Evolutionary conservation across 176 grass and related monocot species (phyloP).

Genomic region (Avena sativa): DNA sequence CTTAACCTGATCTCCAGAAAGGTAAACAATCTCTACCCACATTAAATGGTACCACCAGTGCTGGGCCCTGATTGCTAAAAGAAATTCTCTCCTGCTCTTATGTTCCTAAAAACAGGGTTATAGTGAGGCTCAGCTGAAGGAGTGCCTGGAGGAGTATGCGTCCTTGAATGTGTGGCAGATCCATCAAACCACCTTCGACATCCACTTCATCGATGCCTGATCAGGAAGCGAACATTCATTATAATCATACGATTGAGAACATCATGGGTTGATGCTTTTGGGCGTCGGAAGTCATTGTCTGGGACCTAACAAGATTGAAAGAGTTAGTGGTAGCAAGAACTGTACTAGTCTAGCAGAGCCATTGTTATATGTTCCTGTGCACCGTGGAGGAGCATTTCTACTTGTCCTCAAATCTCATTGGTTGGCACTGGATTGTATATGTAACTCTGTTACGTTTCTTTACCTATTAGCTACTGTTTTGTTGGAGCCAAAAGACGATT

Average conservation of each 20-base stretch:
- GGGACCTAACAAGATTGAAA: slow-evolving; percentile 36
- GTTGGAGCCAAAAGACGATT: background rate
- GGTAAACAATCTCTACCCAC: slow-evolving; percentile 48
- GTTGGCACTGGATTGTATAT: slow-evolving; percentile 31
- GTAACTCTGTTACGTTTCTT: slow-evolving; percentile 23
- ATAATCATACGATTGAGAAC: slow-evolving; percentile 5
- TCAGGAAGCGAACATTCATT: slow-evolving; percentile 9
- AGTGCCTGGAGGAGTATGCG: slow-evolving; percentile 97
- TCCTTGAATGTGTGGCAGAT: slow-evolving; percentile 99
- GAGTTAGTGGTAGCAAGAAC: background rate
- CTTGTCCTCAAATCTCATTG: background rate
- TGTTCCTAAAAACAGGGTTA: slow-evolving; percentile 72
- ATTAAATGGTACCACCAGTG: background rate
- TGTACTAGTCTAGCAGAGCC: slow-evolving; percentile 25
- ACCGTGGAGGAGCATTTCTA: background rate
- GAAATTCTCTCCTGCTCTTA: background rate
- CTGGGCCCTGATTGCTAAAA: slow-evolving; percentile 16
- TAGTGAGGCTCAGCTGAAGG: slow-evolving; percentile 94
- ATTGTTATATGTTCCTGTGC: slow-evolving; percentile 11
- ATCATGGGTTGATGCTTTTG: background rate
- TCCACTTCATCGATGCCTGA: slow-evolving; percentile 95
- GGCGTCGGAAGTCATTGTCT: background rate
- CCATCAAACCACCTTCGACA: slow-evolving; percentile 89
- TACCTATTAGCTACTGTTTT: background rate
- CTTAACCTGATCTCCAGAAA: slow-evolving; percentile 99